phyloP scores from a whole-genome alignment of 352 stramenopile genomes.

The Peronospora tabacina region DNA sequence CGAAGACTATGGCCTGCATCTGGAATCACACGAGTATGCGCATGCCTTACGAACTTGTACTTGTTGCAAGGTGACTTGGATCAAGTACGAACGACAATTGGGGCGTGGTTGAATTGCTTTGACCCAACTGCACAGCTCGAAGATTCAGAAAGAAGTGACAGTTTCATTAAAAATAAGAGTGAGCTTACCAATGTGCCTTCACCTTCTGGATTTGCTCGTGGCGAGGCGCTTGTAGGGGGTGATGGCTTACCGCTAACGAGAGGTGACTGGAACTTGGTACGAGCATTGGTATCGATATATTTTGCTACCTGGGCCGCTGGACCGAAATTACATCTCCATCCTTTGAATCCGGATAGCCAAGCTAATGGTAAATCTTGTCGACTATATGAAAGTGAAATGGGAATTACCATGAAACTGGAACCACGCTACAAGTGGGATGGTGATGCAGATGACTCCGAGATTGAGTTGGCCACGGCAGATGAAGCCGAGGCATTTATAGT shows the following conservation, averaged over 20 bases:
- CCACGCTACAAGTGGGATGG: conserved; percentile 27
- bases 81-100: conserved; percentile 45
- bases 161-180: conserved; percentile 24
- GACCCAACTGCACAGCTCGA: conserved; percentile 54
- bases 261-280: conserved; percentile 78
- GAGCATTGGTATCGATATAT: conserved; percentile 70
- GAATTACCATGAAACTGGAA: conserved; percentile 39
- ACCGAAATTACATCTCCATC: conserved; percentile 41
- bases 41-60: conserved; percentile 66
- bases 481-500: conserved; percentile 64
- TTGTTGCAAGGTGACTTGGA: conserved; percentile 62
- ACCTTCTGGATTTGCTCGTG: conserved; percentile 42
- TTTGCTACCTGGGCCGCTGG: conserved; percentile 62
- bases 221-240: conserved; percentile 66
- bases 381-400: conserved; percentile 66
- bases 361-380: conserved; percentile 19
- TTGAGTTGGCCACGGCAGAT: conserved; percentile 18
- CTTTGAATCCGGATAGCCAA: conserved; percentile 21
- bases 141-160: conserved; percentile 31
- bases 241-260: conserved; percentile 72
- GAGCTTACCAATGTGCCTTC: conserved; percentile 14
- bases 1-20: conserved; percentile 66
- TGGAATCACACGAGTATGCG: conserved; percentile 72
- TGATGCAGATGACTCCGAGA: conserved; percentile 2
- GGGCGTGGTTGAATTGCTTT: conserved; percentile 67